Evolutionary conservation across 768 basidiomycete genomes (phyloP).

Genomic region (Stropharia rugosoannulata): DNA sequence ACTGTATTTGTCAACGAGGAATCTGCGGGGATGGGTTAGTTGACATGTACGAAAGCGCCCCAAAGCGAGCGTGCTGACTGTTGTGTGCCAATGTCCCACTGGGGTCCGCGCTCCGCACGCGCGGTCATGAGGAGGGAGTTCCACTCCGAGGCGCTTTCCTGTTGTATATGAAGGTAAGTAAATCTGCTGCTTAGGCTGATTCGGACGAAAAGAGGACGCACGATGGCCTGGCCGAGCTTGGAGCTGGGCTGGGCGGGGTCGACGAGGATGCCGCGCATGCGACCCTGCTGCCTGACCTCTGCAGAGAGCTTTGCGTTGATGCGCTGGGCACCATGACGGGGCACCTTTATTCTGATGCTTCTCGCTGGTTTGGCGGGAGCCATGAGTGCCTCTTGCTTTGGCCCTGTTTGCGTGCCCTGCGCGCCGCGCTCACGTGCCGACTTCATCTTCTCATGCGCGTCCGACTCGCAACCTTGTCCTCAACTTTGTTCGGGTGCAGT

Average conservation of each 20-base stretch:
- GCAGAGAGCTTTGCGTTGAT: constrained; percentile 62
- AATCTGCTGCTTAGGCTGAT: background rate
- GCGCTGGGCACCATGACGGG: constrained; percentile 73
- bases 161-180: background rate
- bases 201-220: constrained; percentile 34
- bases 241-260: constrained; percentile 64
- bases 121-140: constrained; percentile 79
- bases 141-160: constrained; percentile 86
- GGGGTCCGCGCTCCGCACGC: constrained; percentile 78
- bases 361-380: constrained; percentile 58
- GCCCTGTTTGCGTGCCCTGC: background rate
- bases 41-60: background rate
- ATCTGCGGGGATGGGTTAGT: constrained; percentile 39
- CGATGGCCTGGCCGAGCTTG: constrained; percentile 67
- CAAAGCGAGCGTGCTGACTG: constrained; percentile 50
- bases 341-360: constrained; percentile 63
- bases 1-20: constrained; percentile 72
- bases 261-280: constrained; percentile 43
- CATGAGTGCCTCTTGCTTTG: constrained; percentile 35
- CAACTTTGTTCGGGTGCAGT: too few species aligned
- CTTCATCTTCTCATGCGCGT: background rate
- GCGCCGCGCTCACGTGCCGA: background rate
- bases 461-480: too few species aligned
- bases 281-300: constrained; percentile 58
- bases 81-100: constrained; percentile 87